These are phyloP conservation scores for Xylariaceae sp. DNA, from an alignment of 2,329 filamentous ascomycete species.

Conservation along the genomic window DNA sequence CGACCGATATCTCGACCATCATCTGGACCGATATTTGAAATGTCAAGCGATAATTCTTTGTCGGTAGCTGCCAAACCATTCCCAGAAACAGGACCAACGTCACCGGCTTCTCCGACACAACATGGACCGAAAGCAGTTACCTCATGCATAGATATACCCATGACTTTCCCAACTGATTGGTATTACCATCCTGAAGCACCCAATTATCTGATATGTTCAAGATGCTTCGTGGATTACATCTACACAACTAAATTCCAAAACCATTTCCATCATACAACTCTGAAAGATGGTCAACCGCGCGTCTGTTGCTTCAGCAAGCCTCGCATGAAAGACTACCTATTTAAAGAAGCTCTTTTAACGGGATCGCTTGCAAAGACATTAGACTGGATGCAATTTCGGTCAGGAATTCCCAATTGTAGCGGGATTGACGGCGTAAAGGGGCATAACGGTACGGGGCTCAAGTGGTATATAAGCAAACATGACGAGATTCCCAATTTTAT, in stretches of 20 bases:
- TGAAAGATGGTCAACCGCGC: constrained; percentile 23
- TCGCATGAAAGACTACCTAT: constrained; percentile 33
- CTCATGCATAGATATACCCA: constrained; percentile 29
- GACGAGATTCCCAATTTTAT: constrained; percentile 17
- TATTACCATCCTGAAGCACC: constrained; percentile 33
- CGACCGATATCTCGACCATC: background rate
- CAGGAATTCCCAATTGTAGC: constrained; percentile 19
- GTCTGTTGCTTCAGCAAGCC: constrained; percentile 31
- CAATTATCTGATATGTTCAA: constrained; percentile 37
- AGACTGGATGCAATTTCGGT: constrained; percentile 27
- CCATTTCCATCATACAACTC: constrained; percentile 26
- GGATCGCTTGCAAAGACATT: constrained; percentile 25
- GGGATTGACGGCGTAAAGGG: constrained; percentile 18
- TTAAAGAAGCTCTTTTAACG: constrained; percentile 28
- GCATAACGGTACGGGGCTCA: constrained; percentile 2
- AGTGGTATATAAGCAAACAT: constrained; percentile 18
- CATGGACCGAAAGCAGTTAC: constrained; percentile 16
- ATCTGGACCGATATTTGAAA: background rate
- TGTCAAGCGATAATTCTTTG: background rate
- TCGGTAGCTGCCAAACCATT: background rate
- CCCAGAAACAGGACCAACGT: background rate
- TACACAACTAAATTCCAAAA: constrained; percentile 26
- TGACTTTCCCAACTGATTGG: constrained; percentile 34
- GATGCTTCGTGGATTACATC: constrained; percentile 39
- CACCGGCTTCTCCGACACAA: background rate